Percentiles rank a stretch among this genome's conserved stretches.
These are phyloP conservation scores for Stentor roeselii DNA, from an alignment of 73 alveolate species.

Conservation along the genomic window DNA sequence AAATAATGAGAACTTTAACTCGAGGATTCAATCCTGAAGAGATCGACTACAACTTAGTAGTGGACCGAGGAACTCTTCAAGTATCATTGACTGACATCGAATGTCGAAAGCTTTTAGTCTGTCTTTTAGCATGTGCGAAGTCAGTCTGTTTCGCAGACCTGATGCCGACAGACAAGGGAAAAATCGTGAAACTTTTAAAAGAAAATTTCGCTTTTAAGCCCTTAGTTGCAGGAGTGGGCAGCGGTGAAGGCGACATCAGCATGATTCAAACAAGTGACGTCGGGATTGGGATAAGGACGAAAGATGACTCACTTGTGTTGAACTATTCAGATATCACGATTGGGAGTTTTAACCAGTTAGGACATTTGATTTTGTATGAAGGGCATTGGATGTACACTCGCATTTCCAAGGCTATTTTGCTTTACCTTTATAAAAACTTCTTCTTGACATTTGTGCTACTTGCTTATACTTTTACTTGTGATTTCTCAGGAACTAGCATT, in stretches of 20 bases:
- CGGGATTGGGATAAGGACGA: not conserved
- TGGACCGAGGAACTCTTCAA: not conserved
- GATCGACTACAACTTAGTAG: not conserved
- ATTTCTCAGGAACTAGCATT: conserved; percentile 15
- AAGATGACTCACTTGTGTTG: not conserved
- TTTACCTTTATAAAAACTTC: conserved; percentile 3
- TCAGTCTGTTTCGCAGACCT: conserved; percentile 10
- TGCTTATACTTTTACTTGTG: conserved; percentile 1
- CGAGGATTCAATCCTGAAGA: not conserved
- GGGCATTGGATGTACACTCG: conserved; percentile 15
- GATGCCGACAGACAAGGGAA: conserved; percentile 12
- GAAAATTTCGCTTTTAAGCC: not conserved
- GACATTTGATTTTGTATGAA: not conserved
- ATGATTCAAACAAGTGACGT: conserved; percentile 16
- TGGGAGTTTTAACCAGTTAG: not conserved
- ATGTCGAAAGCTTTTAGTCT: not conserved
- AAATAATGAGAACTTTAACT: not conserved
- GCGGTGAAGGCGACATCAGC: not conserved
- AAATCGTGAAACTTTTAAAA: conserved; percentile 7
- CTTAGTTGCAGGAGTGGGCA: not conserved
- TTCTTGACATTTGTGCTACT: not conserved
- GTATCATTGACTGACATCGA: not conserved
- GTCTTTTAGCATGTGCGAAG: not conserved
- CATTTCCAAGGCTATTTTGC: not conserved
- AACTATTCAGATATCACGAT: not conserved